Conservation (phyloP, 176 grass and related monocot species). For the Carex cristatella region DNA sequence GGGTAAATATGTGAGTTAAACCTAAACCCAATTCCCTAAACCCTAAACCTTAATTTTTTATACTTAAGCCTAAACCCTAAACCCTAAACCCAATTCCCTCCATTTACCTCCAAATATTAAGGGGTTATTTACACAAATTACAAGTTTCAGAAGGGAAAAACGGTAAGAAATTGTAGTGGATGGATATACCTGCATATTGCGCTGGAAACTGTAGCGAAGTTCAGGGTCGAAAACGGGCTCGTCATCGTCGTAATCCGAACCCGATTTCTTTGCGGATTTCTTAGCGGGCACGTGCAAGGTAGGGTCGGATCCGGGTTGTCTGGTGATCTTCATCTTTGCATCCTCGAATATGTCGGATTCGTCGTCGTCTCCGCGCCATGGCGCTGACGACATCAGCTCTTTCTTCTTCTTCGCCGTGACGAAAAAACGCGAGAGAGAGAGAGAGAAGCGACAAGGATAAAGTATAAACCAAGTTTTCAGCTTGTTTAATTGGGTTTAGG, state of each 20-base stretch:
- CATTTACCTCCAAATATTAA: no score
- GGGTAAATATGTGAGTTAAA: no score
- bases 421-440: neutral
- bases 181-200: constrained; percentile 31
- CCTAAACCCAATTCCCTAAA: no score
- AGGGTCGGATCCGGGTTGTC: neutral
- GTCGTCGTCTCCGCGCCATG: constrained; percentile 33
- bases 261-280: neutral
- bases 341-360: constrained; percentile 8
- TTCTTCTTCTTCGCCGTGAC: constrained; percentile 28
- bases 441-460: neutral
- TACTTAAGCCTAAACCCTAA: no score
- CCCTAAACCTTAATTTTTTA: no score
- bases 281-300: constrained; percentile 25
- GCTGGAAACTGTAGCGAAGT: constrained; percentile 49
- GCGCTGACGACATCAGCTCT: constrained; percentile 38
- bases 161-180: neutral
- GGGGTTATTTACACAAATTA: neutral
- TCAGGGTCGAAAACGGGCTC: constrained; percentile 29
- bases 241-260: constrained; percentile 12
- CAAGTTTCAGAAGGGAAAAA: neutral
- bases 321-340: constrained; percentile 23
- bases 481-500: no score
- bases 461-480: neutral
- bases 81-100: no score